Evolutionary conservation across 2,329 filamentous ascomycete species (phyloP).

Genomic region (Lecanicillium sp.): DNA sequence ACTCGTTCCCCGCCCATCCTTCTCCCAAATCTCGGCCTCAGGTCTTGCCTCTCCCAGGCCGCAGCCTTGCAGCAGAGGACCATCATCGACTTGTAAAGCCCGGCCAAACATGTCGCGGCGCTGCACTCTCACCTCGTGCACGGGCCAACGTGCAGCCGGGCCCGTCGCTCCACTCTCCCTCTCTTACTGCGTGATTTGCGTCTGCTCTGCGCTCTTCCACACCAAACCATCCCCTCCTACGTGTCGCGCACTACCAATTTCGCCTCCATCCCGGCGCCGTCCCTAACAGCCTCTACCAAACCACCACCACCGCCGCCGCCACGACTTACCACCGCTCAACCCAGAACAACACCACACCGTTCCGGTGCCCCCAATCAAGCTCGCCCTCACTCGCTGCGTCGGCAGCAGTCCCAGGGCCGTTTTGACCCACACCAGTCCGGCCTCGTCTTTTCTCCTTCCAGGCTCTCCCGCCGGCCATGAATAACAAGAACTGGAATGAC

Average conservation of each 20-base stretch:
- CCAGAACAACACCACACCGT: background rate
- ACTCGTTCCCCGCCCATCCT: background rate
- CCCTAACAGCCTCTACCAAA: constrained; percentile 32
- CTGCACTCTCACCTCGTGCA: constrained; percentile 16
- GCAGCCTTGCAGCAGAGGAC: background rate
- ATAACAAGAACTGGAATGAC: constrained; percentile 57
- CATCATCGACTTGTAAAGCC: background rate
- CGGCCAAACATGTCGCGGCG: background rate
- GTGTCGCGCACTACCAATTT: constrained; percentile 38
- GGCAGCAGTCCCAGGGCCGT: background rate
- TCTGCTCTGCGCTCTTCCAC: constrained; percentile 17
- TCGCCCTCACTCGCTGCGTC: background rate
- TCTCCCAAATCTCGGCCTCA: background rate
- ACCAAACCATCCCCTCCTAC: constrained; percentile 18
- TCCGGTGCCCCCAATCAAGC: no score
- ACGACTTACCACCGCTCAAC: constrained; percentile 9
- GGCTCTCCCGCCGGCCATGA: constrained; percentile 27
- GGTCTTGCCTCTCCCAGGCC: background rate
- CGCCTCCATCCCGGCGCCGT: constrained; percentile 27
- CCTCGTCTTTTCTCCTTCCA: constrained; percentile 2
- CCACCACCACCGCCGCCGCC: constrained; percentile 10
- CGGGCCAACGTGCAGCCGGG: constrained; percentile 22
- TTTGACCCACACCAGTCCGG: constrained; percentile 14
- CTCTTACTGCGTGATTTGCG: constrained; percentile 13
- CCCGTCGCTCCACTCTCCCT: constrained; percentile 20